Percentiles rank a stretch among this genome's conserved stretches.
These are phyloP conservation scores for Cardamine occulta DNA, from an alignment of 345 rosid genomes.

Conservation along the genomic window DNA sequence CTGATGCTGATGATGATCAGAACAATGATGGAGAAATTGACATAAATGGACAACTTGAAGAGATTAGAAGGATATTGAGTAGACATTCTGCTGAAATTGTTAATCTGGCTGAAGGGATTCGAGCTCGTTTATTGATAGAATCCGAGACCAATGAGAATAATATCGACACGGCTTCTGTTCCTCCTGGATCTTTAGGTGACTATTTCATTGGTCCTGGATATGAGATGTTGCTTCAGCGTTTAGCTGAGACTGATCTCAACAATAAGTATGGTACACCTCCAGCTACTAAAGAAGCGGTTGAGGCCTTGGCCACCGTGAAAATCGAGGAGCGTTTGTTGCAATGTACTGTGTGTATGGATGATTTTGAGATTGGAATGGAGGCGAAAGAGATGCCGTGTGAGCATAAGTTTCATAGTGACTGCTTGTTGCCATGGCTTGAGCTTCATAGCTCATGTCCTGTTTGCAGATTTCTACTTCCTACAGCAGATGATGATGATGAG, in stretches of 20 bases:
- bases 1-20: slow-evolving; percentile 42
- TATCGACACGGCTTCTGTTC: slow-evolving; percentile 37
- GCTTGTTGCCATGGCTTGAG: slow-evolving; percentile 90
- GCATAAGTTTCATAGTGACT: slow-evolving; percentile 76
- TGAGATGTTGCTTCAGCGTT: slow-evolving; percentile 73
- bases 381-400: slow-evolving; percentile 91
- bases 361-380: slow-evolving; percentile 62
- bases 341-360: slow-evolving; percentile 88
- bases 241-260: slow-evolving; percentile 75
- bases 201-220: slow-evolving; percentile 85
- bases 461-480: slow-evolving; percentile 75
- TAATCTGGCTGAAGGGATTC: slow-evolving; percentile 71
- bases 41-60: slow-evolving; percentile 61
- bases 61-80: slow-evolving; percentile 56
- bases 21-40: slow-evolving; percentile 51
- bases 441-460: slow-evolving; percentile 94
- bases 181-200: slow-evolving; percentile 66
- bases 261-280: slow-evolving; percentile 88
- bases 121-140: slow-evolving; percentile 63
- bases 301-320: slow-evolving; percentile 57
- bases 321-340: slow-evolving; percentile 58
- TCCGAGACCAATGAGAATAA: slow-evolving; percentile 49
- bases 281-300: slow-evolving; percentile 71
- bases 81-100: slow-evolving; percentile 65
- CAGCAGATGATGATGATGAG: slow-evolving; percentile 46